Percentiles rank a stretch among this genome's conserved stretches.
Conservation (phyloP, 306 rosid genomes). For the Prunus salicina region DNA sequence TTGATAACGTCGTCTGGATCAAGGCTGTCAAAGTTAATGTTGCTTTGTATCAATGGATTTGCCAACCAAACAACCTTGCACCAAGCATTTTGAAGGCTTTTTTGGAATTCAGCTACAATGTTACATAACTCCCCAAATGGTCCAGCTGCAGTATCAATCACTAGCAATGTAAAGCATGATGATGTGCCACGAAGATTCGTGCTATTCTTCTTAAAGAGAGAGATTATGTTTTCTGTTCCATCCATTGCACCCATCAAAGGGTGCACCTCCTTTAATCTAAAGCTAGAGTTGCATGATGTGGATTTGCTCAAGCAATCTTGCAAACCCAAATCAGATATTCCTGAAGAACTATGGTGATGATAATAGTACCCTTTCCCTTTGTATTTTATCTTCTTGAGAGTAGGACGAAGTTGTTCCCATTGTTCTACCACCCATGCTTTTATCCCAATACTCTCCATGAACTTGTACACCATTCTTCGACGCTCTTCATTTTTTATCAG, state of each 20-base stretch:
- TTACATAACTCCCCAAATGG: slow-evolving; percentile 14
- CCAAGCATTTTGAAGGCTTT: not conserved
- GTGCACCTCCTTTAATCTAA: slow-evolving; percentile 3
- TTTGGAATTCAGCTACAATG: slow-evolving; percentile 33
- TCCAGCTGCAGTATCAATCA: slow-evolving; percentile 32
- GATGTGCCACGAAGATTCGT: slow-evolving; percentile 11
- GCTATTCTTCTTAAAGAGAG: slow-evolving; percentile 23
- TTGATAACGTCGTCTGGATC: slow-evolving; percentile 44
- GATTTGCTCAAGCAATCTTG: slow-evolving; percentile 14
- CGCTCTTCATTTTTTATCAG: slow-evolving; percentile 29
- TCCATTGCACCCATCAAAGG: slow-evolving; percentile 15
- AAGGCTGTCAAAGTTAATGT: slow-evolving; percentile 10
- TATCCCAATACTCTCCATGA: slow-evolving; percentile 38
- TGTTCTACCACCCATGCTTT: slow-evolving; percentile 25
- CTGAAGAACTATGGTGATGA: slow-evolving; percentile 20
- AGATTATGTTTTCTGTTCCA: slow-evolving; percentile 11
- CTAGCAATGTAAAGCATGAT: slow-evolving; percentile 20
- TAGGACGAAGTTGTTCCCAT: slow-evolving; percentile 26
- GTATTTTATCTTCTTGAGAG: slow-evolving; percentile 19
- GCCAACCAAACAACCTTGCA: slow-evolving; percentile 61
- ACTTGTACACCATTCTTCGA: slow-evolving; percentile 15
- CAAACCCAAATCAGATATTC: slow-evolving; percentile 20
- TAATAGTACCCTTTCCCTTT: not conserved
- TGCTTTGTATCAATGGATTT: too few relatives aligned
- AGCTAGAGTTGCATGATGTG: slow-evolving; percentile 4